Percentiles rank a stretch among this genome's conserved stretches.
Conservation (phyloP, 1,139 yeast species). For the Pichia kudriavzevii region DNA sequence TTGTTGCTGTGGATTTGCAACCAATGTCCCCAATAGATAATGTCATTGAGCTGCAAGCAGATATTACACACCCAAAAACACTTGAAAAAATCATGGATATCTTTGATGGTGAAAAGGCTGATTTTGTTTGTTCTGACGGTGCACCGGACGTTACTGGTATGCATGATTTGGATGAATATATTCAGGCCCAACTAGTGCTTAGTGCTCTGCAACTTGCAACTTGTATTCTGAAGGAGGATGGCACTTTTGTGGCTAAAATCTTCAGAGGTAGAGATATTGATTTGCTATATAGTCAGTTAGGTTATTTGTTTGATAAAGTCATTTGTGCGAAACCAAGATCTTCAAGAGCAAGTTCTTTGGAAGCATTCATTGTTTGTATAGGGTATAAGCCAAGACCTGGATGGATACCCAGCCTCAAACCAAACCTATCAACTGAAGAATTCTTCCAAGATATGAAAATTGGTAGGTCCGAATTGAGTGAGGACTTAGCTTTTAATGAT, state of each 20-base stretch:
- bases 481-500: conserved; percentile 33
- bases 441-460: conserved; percentile 57
- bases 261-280: conserved; percentile 95
- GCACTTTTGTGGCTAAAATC: conserved; percentile 90
- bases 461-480: conserved; percentile 41
- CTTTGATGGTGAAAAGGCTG: conserved; percentile 90
- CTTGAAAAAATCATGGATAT: conserved; percentile 63
- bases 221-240: conserved; percentile 80
- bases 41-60: conserved; percentile 87
- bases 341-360: conserved; percentile 88
- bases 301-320: conserved; percentile 74
- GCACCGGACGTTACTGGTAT: conserved; percentile 98
- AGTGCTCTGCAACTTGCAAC: conserved; percentile 90
- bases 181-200: conserved; percentile 87
- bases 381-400: conserved; percentile 76
- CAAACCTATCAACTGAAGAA: conserved; percentile 59
- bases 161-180: conserved; percentile 93
- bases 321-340: conserved; percentile 95
- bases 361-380: conserved; percentile 86
- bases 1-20: conserved; percentile 91
- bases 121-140: conserved; percentile 93
- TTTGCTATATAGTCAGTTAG: conserved; percentile 78
- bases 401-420: conserved; percentile 64
- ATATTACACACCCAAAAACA: conserved; percentile 92
- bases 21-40: conserved; percentile 95